Evolutionary conservation across 768 basidiomycete genomes (phyloP).

Genomic region (Baorangia bicolor): DNA sequence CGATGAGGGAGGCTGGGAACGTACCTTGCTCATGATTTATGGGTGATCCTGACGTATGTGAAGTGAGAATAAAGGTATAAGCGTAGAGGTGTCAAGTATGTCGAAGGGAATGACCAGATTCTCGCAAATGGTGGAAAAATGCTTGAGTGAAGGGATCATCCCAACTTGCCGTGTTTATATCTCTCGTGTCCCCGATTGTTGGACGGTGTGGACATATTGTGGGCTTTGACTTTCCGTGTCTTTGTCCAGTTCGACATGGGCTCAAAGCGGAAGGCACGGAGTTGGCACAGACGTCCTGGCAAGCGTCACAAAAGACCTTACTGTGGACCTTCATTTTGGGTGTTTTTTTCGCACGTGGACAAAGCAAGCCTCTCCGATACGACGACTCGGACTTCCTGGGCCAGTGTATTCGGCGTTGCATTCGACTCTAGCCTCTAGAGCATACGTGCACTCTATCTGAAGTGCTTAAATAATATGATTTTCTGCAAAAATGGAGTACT

Average conservation of each 20-base stretch:
- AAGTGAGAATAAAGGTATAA: background rate
- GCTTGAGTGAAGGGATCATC: background rate
- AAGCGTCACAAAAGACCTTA: background rate
- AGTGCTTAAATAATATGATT: background rate
- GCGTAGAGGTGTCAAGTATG: background rate
- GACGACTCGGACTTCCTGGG: background rate
- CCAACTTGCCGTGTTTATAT: conserved; percentile 9
- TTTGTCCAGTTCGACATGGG: background rate
- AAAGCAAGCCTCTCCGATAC: background rate
- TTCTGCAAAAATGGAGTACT: too few relatives aligned
- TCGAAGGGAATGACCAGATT: conserved; percentile 14
- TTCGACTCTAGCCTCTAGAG: background rate
- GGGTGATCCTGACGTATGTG: background rate
- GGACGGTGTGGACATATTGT: background rate
- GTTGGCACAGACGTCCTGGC: background rate
- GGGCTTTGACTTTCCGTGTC: background rate
- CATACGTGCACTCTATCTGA: background rate
- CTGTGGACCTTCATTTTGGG: background rate
- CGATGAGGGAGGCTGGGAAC: background rate
- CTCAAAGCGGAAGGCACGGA: conserved; percentile 6
- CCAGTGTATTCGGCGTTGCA: background rate
- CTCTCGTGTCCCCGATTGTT: conserved; percentile 4
- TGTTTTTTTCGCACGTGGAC: background rate
- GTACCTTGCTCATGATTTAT: conserved; percentile 11
- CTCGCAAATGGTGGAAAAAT: background rate